These are phyloP conservation scores for Paraphysoderma sedebokerense DNA, from an alignment of 371 early-diverging fungal species.

Conservation along the genomic window DNA sequence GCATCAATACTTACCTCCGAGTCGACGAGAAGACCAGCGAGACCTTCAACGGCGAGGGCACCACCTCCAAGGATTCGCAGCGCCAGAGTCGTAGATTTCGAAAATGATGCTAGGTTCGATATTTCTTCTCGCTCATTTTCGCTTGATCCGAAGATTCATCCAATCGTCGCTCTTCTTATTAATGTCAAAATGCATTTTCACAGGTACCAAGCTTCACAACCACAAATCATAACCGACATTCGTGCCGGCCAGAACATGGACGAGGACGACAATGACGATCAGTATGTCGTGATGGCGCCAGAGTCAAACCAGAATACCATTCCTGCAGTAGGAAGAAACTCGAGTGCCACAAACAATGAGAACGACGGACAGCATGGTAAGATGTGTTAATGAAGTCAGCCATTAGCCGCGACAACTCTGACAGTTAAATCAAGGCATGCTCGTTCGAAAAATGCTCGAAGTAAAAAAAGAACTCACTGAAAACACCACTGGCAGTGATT, in stretches of 20 bases:
- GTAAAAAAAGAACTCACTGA: slow-evolving; percentile 5
- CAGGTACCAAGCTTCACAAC: slow-evolving; percentile 1
- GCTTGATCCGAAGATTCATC: too few relatives aligned
- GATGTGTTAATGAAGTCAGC: too few relatives aligned
- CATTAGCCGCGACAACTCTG: neutral
- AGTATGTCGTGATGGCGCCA: slow-evolving; percentile 8
- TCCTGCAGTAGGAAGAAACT: neutral
- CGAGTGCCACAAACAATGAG: neutral
- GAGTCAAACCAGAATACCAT: neutral
- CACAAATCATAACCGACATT: slow-evolving; percentile 6
- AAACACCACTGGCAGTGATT: neutral
- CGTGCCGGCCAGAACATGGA: slow-evolving; percentile 2
- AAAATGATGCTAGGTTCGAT: too few relatives aligned
- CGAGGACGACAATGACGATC: slow-evolving; percentile 16
- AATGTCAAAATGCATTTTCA: slow-evolving; percentile 1
- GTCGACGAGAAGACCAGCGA: too few relatives aligned
- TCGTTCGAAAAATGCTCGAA: slow-evolving; percentile 24
- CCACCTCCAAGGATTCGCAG: too few relatives aligned
- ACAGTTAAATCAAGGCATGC: slow-evolving; percentile 12
- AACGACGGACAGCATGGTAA: slow-evolving; percentile 9
- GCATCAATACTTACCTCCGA: too few relatives aligned
- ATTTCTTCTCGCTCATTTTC: too few relatives aligned
- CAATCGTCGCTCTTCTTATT: neutral
- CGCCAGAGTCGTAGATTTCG: too few relatives aligned
- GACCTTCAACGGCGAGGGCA: too few relatives aligned